Base-by-base conservation (phyloP, 495 filamentous ascomycete genomes). In the Echria macrotheca region DNA sequence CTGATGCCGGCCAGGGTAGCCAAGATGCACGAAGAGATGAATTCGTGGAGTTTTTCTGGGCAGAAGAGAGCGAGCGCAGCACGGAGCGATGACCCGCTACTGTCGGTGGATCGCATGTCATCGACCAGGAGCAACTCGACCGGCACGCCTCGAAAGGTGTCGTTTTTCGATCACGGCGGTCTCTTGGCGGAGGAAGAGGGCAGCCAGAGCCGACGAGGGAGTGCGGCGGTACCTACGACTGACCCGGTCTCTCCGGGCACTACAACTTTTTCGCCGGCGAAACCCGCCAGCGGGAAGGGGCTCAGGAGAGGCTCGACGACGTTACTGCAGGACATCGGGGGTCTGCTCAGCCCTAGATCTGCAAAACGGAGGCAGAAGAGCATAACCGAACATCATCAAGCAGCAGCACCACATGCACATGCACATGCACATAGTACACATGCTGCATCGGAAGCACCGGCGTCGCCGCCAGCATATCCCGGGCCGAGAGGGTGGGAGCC, bases 81-180 rank as follows among this genome's bases (percentile, higher is more conserved):
- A 11, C 59, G 50, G 11, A 69, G 65, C 56, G 68, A 74, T 29
- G 62, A 69, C 45, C 47, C 50, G 28, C 50, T 68, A 10, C 41
- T 60, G 10, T 41, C 48, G 2, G 47, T 44, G 5, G 59, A 64
- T 23, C 55, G 42, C 19, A 31, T 56, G 10, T 47, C 52, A 9
- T 50, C 60, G n/a, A 56, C 55, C 11, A 43, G 53, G 35, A 69
- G 61, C 46, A 66, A 65, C 47, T 68, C 65, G 10, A 63, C 59
- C 5, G 44, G 62, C 12, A 70, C 74, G 2, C 73, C 77, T 6
- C 69, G 72, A 3, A 63, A 67, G 9, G 70, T 81, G 3, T 85
- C 82, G 11, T 83, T 91, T 55, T 85, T 87, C 52, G 86, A 89
- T 55, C 79, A 83, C 22, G 84, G 84, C 26, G 81, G 82, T 4